Base-by-base conservation (phyloP, 2,329 filamentous ascomycete genomes). In the Apiospora saccharicola region DNA sequence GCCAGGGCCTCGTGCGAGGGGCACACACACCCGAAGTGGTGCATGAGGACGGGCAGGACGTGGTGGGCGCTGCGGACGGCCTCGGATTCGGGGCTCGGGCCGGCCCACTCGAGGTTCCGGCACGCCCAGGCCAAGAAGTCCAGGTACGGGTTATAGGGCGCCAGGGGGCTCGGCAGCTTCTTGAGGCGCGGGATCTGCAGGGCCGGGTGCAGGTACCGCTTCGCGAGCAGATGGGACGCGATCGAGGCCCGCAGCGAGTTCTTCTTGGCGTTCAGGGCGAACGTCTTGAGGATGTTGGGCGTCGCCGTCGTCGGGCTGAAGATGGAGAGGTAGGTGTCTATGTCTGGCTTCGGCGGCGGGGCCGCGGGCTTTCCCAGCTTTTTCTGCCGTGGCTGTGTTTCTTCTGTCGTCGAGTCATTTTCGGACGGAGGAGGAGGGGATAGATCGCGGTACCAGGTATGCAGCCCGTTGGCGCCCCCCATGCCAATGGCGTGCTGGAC, bases 21-120 rank as follows among this genome's bases (percentile, higher is more conserved):
- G 26, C 90, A 90, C 1, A 89, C 88, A 82, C 92, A 95, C 69
- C 92, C 92, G 80, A 94, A 94, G 81, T 95, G 92, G 82, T 94
- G 92, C 86, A 94, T 94, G 71, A 94, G 86, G 24, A 94, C 85
- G 2, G 92, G 92, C 12, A 94, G 86, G 8, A 93, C 85, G 76
- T 92, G 91, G 81, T 95, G 93, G 69, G 87, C 88, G 73, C 85
- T 87, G 70, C 85, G 86, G 4, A 88, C 86, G 37, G 85, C 82
- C 22, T 84, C 85, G 3, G 90, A 88, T 47, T 82, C 82, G 19
- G 83, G 81, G 78, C 87, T 82, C 3, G 92, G 90, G 1, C 91
- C 90, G 69, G 86, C 87, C 90, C 91, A 92, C 81, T 92, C 88
- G 10, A 94, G 84, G 73, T 86, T 86, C 41, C 87, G 86, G 76